These are phyloP conservation scores for Herpotrichia juniperi DNA, from an alignment of 2,329 filamentous ascomycete species.

Conservation along the genomic window DNA sequence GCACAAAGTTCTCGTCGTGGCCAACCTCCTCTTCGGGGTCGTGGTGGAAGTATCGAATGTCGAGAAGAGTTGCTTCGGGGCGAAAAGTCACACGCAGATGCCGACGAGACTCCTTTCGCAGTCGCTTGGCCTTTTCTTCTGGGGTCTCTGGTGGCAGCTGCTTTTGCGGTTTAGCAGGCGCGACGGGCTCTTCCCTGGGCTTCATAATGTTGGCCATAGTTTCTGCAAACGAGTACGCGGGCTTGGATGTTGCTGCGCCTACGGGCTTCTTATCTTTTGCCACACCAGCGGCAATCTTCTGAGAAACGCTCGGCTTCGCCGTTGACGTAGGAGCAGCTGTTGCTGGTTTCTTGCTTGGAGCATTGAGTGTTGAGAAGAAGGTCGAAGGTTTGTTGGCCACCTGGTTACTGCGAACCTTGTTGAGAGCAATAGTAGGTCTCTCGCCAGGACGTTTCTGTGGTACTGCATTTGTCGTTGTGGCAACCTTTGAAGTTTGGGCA, in stretches of 20 bases:
- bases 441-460: conserved; percentile 37
- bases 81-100: conserved; percentile 75
- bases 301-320: conserved; percentile 25
- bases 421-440: conserved; percentile 28
- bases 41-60: conserved; percentile 73
- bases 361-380: conserved; percentile 54
- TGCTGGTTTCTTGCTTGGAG: conserved; percentile 51
- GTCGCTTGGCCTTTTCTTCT: conserved; percentile 69
- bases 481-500: conserved; percentile 13
- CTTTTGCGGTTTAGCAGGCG: conserved; percentile 58
- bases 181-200: conserved; percentile 60
- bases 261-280: conserved; percentile 38
- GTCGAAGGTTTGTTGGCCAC: conserved; percentile 52
- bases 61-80: conserved; percentile 68
- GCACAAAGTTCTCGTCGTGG: conserved; percentile 70
- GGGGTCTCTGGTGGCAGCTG: conserved; percentile 65
- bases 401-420: conserved; percentile 41
- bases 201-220: conserved; percentile 55
- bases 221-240: conserved; percentile 46
- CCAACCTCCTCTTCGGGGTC: conserved; percentile 74
- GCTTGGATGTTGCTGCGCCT: conserved; percentile 29
- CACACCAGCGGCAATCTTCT: conserved; percentile 30
- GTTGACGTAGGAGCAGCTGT: conserved; percentile 26
- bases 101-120: conserved; percentile 74
- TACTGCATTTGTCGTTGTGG: conserved; percentile 15